Evolutionary conservation across 441 rosid genomes (phyloP).

Genomic region (Manihot esculenta): DNA sequence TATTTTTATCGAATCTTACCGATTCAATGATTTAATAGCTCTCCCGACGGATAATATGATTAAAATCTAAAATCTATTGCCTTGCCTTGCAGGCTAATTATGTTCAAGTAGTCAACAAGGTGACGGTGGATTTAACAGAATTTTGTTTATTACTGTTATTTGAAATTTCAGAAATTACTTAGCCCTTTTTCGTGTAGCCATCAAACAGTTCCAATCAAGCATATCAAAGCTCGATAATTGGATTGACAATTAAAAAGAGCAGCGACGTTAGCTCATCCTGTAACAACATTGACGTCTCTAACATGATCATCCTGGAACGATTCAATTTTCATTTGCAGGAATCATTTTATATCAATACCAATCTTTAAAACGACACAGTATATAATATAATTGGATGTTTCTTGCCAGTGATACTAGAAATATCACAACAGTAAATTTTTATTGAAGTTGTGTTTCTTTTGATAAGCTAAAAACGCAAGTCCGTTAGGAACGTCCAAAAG

Average conservation of each 20-base stretch:
- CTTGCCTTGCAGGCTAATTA: not conserved
- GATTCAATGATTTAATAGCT: not conserved
- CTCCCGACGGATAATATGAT: not conserved
- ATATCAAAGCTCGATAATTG: not conserved
- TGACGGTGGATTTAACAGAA: not conserved
- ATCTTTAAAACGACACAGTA: no score
- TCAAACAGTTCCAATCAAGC: not conserved
- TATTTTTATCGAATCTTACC: no score
- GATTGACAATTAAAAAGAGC: not conserved
- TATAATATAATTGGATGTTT: not conserved
- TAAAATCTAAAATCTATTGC: not conserved
- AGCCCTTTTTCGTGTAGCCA: not conserved
- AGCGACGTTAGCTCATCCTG: not conserved
- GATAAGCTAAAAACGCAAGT: not conserved
- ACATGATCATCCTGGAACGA: not conserved
- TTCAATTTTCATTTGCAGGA: not conserved
- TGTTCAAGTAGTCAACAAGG: not conserved
- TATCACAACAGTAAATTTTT: no score
- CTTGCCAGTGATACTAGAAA: not conserved
- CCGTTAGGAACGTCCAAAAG: not conserved
- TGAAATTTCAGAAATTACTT: not conserved
- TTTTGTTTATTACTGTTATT: not conserved
- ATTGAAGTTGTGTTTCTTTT: no score
- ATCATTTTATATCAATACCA: no score
- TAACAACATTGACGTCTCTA: not conserved